Percentiles rank a stretch among this genome's conserved stretches.
Evolutionary conservation across 2,329 filamentous ascomycete species (phyloP).

Genomic region (Lecanosticta acicola): DNA sequence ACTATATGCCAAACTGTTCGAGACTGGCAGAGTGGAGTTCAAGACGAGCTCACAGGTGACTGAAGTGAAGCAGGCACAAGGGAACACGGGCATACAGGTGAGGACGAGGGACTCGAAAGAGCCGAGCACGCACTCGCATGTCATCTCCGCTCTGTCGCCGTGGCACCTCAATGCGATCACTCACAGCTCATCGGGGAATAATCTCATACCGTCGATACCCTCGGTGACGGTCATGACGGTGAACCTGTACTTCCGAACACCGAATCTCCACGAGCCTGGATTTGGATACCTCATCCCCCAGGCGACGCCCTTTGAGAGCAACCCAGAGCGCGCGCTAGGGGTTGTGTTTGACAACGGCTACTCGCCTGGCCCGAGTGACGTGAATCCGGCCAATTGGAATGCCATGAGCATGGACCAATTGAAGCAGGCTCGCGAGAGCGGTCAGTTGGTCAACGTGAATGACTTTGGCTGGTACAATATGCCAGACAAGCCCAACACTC

Average conservation of each 20-base stretch:
- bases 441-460: constrained; percentile 29
- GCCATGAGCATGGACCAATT: constrained; percentile 21
- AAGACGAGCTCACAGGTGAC: constrained; percentile 41
- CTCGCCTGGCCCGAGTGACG: constrained; percentile 25
- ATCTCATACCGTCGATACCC: constrained; percentile 53
- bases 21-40: constrained; percentile 38
- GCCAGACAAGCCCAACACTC: constrained; percentile 26
- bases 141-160: constrained; percentile 58
- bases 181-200: constrained; percentile 31
- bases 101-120: constrained; percentile 23
- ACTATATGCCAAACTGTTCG: constrained; percentile 34
- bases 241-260: constrained; percentile 74
- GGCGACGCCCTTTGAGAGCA: constrained; percentile 62
- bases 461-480: constrained; percentile 33
- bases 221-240: constrained; percentile 77
- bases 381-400: constrained; percentile 22
- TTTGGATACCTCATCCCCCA: constrained; percentile 91
- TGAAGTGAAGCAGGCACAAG: constrained; percentile 36
- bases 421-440: constrained; percentile 19
- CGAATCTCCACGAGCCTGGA: constrained; percentile 61
- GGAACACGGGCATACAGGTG: constrained; percentile 29
- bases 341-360: constrained; percentile 82
- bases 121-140: constrained; percentile 43
- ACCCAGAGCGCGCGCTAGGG: constrained; percentile 77
- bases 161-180: constrained; percentile 27